A percentile compares a stretch with the other conserved stretches of the same genome.
These are phyloP conservation scores for Suhomyces prunicola DNA, from an alignment of 805 yeast species.

Conservation along the genomic window DNA sequence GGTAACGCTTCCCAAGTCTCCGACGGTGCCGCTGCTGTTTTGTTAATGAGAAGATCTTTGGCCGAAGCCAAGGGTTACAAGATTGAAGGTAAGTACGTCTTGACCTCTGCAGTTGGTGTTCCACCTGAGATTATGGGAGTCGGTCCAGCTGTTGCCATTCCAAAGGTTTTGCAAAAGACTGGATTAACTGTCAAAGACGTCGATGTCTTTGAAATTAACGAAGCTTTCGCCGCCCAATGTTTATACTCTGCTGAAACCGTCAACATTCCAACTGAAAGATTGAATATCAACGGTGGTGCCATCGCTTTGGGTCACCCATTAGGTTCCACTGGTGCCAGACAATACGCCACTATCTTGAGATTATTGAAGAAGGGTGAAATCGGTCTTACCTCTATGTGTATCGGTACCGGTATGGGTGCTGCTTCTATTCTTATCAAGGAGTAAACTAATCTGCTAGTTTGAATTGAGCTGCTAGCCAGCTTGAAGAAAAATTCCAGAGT, in stretches of 20 bases:
- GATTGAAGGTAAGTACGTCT: conserved; percentile 75
- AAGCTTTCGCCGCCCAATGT: conserved; percentile 96
- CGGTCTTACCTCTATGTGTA: conserved; percentile 95
- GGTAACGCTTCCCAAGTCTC: conserved; percentile 96
- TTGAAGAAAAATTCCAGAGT: not conserved
- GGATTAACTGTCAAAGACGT: conserved; percentile 65
- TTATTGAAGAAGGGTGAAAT: conserved; percentile 76
- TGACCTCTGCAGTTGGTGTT: conserved; percentile 81
- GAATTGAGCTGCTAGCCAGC: not conserved
- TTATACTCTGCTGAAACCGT: conserved; percentile 65
- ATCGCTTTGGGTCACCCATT: conserved; percentile 93
- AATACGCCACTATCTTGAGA: conserved; percentile 81
- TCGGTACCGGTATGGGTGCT: conserved; percentile 99
- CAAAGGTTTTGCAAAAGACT: conserved; percentile 63
- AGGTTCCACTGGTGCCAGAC: conserved; percentile 73
- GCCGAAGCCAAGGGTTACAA: conserved; percentile 74
- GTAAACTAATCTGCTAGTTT: conserved; percentile 28
- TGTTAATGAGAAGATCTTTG: conserved; percentile 78
- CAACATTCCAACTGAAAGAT: conserved; percentile 57
- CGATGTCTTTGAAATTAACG: conserved; percentile 82
- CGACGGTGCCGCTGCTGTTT: conserved; percentile 92
- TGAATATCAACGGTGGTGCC: conserved; percentile 95
- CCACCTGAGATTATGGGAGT: conserved; percentile 98
- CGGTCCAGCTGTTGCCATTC: conserved; percentile 96
- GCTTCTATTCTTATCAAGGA: conserved; percentile 84